phyloP scores from a whole-genome alignment of 768 basidiomycete genomes.

The Rubroboletus pulcherrimus region DNA sequence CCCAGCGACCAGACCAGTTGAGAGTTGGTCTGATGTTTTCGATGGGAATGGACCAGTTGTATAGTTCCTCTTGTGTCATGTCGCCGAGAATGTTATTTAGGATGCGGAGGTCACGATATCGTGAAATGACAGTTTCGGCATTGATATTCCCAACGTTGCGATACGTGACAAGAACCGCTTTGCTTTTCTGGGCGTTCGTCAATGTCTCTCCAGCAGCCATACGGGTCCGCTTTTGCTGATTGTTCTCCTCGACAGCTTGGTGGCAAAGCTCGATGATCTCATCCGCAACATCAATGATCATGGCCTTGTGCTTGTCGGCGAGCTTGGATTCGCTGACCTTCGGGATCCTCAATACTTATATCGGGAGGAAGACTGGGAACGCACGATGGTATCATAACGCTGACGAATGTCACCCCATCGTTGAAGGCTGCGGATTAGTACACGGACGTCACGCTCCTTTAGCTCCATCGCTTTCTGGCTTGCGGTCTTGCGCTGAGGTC shows the following conservation, averaged over 20 bases:
- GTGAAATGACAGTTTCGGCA: constrained; percentile 92
- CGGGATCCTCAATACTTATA: not conserved
- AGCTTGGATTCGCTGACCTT: constrained; percentile 89
- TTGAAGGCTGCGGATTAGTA: constrained; percentile 90
- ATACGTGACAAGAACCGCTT: constrained; percentile 91
- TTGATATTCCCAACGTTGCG: constrained; percentile 91
- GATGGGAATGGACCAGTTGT: constrained; percentile 84
- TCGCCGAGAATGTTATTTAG: constrained; percentile 75
- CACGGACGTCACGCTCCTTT: constrained; percentile 95
- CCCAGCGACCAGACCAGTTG: constrained; percentile 97
- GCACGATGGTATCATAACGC: constrained; percentile 90
- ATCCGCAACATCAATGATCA: constrained; percentile 88
- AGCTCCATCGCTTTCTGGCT: constrained; percentile 95
- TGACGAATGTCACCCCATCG: constrained; percentile 97
- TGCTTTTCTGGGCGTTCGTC: constrained; percentile 92
- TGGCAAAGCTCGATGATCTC: constrained; percentile 87
- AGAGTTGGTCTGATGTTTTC: constrained; percentile 92
- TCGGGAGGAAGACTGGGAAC: constrained; percentile 29
- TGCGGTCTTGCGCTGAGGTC: constrained; percentile 80
- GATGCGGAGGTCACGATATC: constrained; percentile 84
- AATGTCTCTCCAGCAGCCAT: constrained; percentile 82
- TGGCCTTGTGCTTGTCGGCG: constrained; percentile 87
- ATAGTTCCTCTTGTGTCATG: constrained; percentile 59
- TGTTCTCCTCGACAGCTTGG: constrained; percentile 80
- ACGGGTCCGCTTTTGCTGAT: constrained; percentile 71